Evolutionary conservation across 305 asterid species (phyloP).

Genomic region (Rubia balearica): DNA sequence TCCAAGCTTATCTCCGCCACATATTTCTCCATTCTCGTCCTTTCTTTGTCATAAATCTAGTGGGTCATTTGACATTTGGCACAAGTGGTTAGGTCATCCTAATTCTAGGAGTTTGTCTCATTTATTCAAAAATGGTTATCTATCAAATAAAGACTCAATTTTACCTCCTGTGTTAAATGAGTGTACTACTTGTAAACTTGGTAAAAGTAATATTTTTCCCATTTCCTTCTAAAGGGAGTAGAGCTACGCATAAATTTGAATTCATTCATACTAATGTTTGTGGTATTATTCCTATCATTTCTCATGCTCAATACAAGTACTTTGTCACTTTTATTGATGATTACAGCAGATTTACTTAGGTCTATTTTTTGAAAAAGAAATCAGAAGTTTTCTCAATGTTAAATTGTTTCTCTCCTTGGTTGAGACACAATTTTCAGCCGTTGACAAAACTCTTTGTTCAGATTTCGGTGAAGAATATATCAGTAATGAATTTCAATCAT

Average conservation of each 20-base stretch:
- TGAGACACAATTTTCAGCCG: neutral
- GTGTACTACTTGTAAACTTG: neutral
- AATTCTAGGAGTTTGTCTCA: neutral
- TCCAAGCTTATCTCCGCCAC: neutral
- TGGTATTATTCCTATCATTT: neutral
- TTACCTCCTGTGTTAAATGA: neutral
- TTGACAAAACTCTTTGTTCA: neutral
- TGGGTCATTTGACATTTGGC: neutral
- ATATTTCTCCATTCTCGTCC: neutral
- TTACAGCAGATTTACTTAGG: neutral
- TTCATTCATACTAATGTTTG: neutral
- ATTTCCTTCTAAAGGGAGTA: neutral
- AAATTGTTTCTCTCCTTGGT: neutral
- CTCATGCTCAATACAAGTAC: neutral
- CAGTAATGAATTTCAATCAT: neutral
- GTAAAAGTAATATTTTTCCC: neutral
- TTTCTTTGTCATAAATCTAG: neutral
- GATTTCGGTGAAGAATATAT: neutral
- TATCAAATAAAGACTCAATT: neutral
- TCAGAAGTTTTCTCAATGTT: neutral
- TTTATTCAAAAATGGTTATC: neutral
- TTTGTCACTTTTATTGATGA: neutral
- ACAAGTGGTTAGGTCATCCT: neutral
- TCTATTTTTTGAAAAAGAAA: neutral
- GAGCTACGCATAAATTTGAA: neutral